These are phyloP conservation scores for Gossypium australe DNA, from an alignment of 345 rosid species.

Conservation along the genomic window DNA sequence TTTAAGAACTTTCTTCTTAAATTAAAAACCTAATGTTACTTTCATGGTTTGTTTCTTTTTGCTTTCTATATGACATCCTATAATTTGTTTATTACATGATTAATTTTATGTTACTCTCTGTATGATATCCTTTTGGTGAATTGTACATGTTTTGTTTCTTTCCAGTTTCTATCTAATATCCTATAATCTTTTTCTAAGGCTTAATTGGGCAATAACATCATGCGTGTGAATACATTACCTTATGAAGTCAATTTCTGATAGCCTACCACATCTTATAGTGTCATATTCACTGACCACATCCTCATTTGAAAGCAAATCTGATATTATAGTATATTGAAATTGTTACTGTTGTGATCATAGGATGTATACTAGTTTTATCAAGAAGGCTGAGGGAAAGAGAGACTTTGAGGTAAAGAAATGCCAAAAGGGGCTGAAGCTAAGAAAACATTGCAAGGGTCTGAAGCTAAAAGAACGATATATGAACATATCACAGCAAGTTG, in stretches of 20 bases:
- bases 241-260: background rate
- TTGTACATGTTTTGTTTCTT: background rate
- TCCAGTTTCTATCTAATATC: background rate
- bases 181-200: background rate
- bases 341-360: slow-evolving; percentile 31
- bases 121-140: background rate
- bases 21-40: background rate
- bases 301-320: background rate
- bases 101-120: background rate
- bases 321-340: slow-evolving; percentile 4
- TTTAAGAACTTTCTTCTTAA: background rate
- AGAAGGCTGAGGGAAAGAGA: slow-evolving; percentile 54
- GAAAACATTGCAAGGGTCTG: slow-evolving; percentile 32
- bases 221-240: background rate
- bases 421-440: slow-evolving; percentile 29
- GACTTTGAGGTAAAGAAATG: slow-evolving; percentile 35
- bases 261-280: background rate
- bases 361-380: slow-evolving; percentile 59
- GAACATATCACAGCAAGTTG: slow-evolving; percentile 54
- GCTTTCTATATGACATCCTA: background rate
- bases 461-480: slow-evolving; percentile 47
- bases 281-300: background rate
- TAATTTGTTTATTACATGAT: background rate
- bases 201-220: background rate
- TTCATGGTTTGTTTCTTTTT: background rate